Base-by-base conservation (phyloP, 805 yeast genomes). In the Diddensiella transvaalensis region DNA sequence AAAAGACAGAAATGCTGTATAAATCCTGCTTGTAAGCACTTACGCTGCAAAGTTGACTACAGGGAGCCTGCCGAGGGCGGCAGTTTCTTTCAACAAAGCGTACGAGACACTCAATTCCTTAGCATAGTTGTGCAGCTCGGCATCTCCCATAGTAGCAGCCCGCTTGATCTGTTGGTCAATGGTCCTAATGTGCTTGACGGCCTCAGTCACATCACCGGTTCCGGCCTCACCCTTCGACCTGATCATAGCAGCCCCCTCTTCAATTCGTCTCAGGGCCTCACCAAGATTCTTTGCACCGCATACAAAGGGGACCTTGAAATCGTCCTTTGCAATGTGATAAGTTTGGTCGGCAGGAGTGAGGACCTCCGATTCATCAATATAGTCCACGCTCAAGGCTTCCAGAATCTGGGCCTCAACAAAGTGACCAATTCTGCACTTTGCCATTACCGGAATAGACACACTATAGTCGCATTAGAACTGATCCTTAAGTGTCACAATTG, bases 211-310 rank as follows among this genome's bases (percentile, higher is more conserved):
- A 66, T 85, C 93, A 47, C 95, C 95, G 33, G 95, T 86, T 40
- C 95, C 95, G 30, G 95, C 93, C 65, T 85, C 95, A 57, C 95
- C 95, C 69, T 85, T 85, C 55, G 93, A 82, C 65, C 93, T 76
- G 63, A 85, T 77, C 91, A 85, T 84, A 26, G 91, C 90, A 32
- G 93, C 91, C 56, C 93, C 93, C 67, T 85, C 95, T 58, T 74
- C 70, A 60, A 86, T 74, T 62, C 95, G 76, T 65, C 93, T 78
- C 56, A 85, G 73, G 2, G 91, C 90, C 67, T 85, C 93, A 39
- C 91, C 93, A 49, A 85, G 74, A 67, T 85, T 78, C 63, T 80
- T 82, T 50, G 90, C 87, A 35, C 95, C 95, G 65, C 93, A 86
- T 13, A 85, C 93, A 65, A 85, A 86, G 23, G 93, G 91, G 46